Evolutionary conservation across 257 asterid genomes (phyloP).

Genomic region (Sherardia arvensis): DNA sequence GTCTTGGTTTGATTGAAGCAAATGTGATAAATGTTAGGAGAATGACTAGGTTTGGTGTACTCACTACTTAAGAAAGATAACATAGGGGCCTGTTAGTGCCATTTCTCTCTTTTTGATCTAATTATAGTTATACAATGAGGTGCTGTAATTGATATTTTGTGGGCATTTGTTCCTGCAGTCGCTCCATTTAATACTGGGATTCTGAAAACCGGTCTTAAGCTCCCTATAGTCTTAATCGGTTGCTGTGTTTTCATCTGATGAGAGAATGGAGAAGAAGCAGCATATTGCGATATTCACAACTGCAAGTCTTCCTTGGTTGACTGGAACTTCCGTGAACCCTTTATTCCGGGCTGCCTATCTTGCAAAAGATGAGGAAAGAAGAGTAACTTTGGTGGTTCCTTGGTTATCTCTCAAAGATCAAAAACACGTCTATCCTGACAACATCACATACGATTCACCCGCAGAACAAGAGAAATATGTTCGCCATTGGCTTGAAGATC

Average conservation of each 20-base stretch:
- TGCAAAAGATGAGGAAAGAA: conserved; percentile 47
- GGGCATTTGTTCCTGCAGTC: conserved; percentile 5
- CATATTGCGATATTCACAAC: conserved; percentile 86
- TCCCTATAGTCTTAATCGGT: not conserved
- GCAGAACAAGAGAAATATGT: conserved; percentile 74
- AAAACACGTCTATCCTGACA: conserved; percentile 65
- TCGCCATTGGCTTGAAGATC: conserved; percentile 77
- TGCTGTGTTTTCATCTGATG: not conserved
- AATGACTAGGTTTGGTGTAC: not conserved
- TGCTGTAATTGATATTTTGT: not conserved
- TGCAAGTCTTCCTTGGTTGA: conserved; percentile 98
- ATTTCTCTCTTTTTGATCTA: not conserved
- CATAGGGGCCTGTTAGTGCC: not conserved
- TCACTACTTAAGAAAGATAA: not conserved
- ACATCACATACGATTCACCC: conserved; percentile 59
- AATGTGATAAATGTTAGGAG: not conserved
- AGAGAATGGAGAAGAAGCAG: conserved; percentile 22
- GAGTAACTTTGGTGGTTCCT: conserved; percentile 83
- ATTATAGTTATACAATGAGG: not conserved
- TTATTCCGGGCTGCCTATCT: conserved; percentile 93
- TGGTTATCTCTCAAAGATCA: conserved; percentile 84
- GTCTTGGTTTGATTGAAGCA: not conserved
- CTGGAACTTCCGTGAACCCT: conserved; percentile 97
- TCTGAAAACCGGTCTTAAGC: not conserved
- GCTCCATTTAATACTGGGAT: not conserved